Conservation (phyloP, 2,329 filamentous ascomycete genomes). For the Microsporum canis region DNA sequence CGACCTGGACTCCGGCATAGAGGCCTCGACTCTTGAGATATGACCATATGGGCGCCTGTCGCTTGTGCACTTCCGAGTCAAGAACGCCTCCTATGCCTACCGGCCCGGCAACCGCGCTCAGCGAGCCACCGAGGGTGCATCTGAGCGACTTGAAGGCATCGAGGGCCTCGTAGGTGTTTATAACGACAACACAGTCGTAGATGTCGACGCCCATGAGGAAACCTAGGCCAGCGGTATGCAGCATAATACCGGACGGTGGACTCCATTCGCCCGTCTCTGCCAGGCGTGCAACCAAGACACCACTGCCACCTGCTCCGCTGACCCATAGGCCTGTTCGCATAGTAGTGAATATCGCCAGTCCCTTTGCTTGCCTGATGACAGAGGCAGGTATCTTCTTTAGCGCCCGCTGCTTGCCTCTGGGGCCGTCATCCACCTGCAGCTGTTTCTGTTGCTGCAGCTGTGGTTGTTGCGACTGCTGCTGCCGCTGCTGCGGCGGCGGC, state of each 20-base stretch:
- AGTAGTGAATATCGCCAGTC: conserved; percentile 85
- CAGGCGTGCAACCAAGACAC: conserved; percentile 70
- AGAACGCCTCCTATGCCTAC: conserved; percentile 63
- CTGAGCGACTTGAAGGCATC: conserved; percentile 71
- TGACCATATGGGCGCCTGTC: conserved; percentile 62
- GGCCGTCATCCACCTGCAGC: conserved; percentile 33
- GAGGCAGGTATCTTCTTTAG: conserved; percentile 75
- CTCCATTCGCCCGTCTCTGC: conserved; percentile 77
- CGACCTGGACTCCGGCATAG: conserved; percentile 75
- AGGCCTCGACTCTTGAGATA: conserved; percentile 85
- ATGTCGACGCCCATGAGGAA: conserved; percentile 89
- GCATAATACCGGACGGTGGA: conserved; percentile 76
- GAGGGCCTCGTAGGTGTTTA: conserved; percentile 74
- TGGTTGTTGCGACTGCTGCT: conserved; percentile 8
- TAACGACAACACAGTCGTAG: conserved; percentile 88
- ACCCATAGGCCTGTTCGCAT: conserved; percentile 91
- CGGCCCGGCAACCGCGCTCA: conserved; percentile 65
- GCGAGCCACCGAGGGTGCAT: conserved; percentile 70
- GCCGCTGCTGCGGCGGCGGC: background rate
- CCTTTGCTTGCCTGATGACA: conserved; percentile 80
- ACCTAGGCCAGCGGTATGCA: conserved; percentile 78
- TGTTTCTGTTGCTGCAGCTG: conserved; percentile 10
- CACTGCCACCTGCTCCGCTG: conserved; percentile 80
- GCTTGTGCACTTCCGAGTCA: conserved; percentile 57
- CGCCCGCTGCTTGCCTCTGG: conserved; percentile 51